Percentiles rank a stretch among this genome's conserved stretches.
These are phyloP conservation scores for Syzygium oleosum DNA, from an alignment of 345 rosid genomes.

Conservation along the genomic window DNA sequence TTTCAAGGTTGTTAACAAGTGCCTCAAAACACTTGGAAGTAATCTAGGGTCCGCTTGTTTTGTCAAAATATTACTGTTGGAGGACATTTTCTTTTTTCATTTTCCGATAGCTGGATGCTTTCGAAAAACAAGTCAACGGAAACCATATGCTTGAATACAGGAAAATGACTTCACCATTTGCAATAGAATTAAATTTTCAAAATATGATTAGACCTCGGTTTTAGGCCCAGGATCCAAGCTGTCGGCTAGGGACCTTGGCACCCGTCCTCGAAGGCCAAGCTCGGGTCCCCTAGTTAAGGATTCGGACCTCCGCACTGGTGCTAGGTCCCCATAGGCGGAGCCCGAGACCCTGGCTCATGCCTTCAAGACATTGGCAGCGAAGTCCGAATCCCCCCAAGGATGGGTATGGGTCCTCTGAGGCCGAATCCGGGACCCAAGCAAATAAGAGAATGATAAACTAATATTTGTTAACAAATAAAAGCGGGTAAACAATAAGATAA, in stretches of 20 bases:
- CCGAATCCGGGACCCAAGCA: background rate
- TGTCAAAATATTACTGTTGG: background rate
- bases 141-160: background rate
- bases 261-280: background rate
- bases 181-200: background rate
- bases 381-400: background rate
- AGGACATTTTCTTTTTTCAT: background rate
- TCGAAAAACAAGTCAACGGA: background rate
- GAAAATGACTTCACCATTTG: background rate
- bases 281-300: background rate
- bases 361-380: background rate
- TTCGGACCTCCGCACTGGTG: fast-evolving
- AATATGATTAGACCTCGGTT: background rate
- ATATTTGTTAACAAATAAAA: background rate
- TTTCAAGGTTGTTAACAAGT: background rate
- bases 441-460: background rate
- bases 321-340: background rate
- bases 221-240: background rate
- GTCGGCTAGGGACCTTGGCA: background rate
- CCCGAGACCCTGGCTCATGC: background rate
- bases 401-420: background rate
- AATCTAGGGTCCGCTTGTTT: background rate
- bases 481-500: background rate
- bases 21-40: background rate
- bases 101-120: background rate